Conservation (phyloP, 768 basidiomycete species). For the Cytidiella melzeri region DNA sequence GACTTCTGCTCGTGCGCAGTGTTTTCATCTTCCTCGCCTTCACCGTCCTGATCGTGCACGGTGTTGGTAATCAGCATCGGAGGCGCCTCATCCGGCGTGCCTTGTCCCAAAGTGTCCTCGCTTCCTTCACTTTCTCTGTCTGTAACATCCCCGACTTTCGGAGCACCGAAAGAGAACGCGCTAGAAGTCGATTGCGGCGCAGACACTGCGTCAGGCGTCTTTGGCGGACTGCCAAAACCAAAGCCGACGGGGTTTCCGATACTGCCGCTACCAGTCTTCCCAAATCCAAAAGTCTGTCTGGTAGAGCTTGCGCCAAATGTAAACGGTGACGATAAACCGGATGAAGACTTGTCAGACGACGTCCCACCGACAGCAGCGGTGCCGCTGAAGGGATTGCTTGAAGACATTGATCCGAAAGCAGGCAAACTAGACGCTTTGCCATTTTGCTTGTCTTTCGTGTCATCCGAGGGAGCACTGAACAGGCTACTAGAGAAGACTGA, state of each 20-base stretch:
- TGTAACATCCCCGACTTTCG: conserved; percentile 16
- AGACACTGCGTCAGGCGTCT: conserved; percentile 21
- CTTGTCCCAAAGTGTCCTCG: conserved; percentile 21
- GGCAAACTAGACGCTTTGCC: background rate
- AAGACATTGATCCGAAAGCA: too few species aligned
- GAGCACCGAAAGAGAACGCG: conserved; percentile 19
- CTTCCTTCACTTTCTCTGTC: conserved; percentile 7
- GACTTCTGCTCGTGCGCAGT: conserved; percentile 52
- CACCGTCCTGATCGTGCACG: conserved; percentile 61
- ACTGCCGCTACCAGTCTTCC: conserved; percentile 30
- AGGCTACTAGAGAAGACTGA: conserved; percentile 13
- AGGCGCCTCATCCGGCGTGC: conserved; percentile 18
- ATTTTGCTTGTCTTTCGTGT: conserved; percentile 3
- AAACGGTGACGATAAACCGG: conserved; percentile 1
- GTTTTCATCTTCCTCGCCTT: conserved; percentile 78
- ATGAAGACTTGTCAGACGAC: conserved; percentile 2
- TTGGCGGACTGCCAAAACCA: conserved; percentile 41
- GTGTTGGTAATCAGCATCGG: conserved; percentile 15
- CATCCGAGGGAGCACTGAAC: background rate
- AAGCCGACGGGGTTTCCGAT: conserved; percentile 65
- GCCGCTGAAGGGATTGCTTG: background rate
- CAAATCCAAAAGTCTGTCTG: background rate
- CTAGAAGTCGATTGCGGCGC: conserved; percentile 1
- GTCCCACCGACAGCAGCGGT: too few species aligned
- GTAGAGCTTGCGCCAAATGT: background rate